Conservation (phyloP, 108 stramenopile genomes). For the Chaetoceros tenuissimus region DNA sequence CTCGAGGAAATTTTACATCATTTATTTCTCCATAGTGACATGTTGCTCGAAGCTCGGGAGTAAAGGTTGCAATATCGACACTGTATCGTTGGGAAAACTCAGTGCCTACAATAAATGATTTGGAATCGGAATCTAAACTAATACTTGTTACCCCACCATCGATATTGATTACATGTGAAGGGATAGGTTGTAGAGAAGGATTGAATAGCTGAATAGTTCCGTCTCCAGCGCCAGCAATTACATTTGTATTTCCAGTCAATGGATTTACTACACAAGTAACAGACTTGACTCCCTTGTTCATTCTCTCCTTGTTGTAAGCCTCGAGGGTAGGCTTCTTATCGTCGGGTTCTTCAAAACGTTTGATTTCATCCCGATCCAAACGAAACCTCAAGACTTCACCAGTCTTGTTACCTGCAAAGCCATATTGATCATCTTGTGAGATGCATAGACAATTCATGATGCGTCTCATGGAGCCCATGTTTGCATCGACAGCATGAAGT, state of each 20-base stretch:
- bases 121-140: slow-evolving; percentile 33
- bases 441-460: slow-evolving; percentile 69
- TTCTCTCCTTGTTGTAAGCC: slow-evolving; percentile 45
- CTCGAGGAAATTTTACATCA: slow-evolving; percentile 62
- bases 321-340: slow-evolving; percentile 34
- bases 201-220: slow-evolving; percentile 65
- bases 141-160: slow-evolving; percentile 76
- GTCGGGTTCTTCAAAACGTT: slow-evolving; percentile 68
- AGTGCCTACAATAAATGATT: slow-evolving; percentile 56
- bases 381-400: slow-evolving; percentile 77
- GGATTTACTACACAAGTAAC: slow-evolving; percentile 62
- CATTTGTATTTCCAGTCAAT: slow-evolving; percentile 64
- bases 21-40: slow-evolving; percentile 73
- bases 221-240: slow-evolving; percentile 75
- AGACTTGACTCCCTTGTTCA: slow-evolving; percentile 56
- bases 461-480: slow-evolving; percentile 65
- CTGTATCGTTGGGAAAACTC: slow-evolving; percentile 52
- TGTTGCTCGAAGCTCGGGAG: slow-evolving; percentile 63
- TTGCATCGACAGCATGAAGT: slow-evolving; percentile 71
- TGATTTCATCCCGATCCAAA: slow-evolving; percentile 73
- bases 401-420: slow-evolving; percentile 71
- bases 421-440: slow-evolving; percentile 60
- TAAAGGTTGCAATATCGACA: slow-evolving; percentile 50
- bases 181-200: slow-evolving; percentile 36
- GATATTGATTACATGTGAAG: slow-evolving; percentile 42